A percentile compares a stretch with the other conserved stretches of the same genome.
phyloP scores from a whole-genome alignment of 305 asterid genomes.

The Fraxinus velutina region DNA sequence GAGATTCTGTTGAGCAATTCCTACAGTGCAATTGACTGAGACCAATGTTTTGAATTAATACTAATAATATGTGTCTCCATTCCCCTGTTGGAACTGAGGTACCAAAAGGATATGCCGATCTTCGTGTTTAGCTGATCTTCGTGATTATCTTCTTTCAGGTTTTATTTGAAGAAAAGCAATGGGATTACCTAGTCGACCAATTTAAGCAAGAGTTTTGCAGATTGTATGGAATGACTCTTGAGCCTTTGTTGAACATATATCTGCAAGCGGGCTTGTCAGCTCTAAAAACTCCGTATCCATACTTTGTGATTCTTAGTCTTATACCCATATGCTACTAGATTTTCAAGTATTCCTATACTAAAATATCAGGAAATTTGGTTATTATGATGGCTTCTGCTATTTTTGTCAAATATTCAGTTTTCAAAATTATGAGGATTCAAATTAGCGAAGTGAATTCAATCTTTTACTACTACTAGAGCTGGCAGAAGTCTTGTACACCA shows the following conservation, averaged over 20 bases:
- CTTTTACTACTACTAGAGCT: not conserved
- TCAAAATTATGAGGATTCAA: not conserved
- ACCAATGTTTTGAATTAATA: conserved; percentile 4
- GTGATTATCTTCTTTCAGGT: conserved; percentile 45
- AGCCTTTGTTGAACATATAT: conserved; percentile 82
- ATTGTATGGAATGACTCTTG: conserved; percentile 92
- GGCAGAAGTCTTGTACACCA: not conserved
- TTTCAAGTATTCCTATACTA: conserved; percentile 9
- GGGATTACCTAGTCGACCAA: conserved; percentile 86
- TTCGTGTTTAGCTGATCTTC: not conserved
- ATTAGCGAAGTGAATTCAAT: not conserved
- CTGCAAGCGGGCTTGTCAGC: conserved; percentile 97
- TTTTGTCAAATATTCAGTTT: not conserved
- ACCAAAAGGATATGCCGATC: not conserved
- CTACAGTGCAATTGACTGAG: not conserved
- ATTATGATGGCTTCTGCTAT: not conserved
- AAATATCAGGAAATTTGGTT: not conserved
- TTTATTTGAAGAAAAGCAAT: conserved; percentile 79
- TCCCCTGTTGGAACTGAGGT: not conserved
- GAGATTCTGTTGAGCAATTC: not conserved
- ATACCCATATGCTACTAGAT: not conserved
- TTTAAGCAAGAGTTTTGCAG: conserved; percentile 94
- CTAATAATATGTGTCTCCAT: not conserved
- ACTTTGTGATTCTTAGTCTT: not conserved
- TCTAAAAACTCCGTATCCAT: conserved; percentile 96